Conservation (phyloP, 176 grass and related monocot species). For the Oryza australiensis region DNA sequence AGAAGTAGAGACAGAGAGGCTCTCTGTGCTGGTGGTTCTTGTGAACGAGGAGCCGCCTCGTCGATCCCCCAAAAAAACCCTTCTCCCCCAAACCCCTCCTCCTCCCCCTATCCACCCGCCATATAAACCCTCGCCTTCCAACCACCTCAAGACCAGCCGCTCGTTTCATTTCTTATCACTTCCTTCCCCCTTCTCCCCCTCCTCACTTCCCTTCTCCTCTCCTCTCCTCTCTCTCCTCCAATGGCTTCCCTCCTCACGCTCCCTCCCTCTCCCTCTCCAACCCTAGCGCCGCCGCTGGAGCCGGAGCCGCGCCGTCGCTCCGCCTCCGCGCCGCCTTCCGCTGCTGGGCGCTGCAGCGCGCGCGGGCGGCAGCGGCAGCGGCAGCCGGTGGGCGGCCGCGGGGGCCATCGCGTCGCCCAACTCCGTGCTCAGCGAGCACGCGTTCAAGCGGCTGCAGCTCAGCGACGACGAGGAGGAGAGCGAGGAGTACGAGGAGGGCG, state of each 20-base stretch:
- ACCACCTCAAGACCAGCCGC: slow-evolving; percentile 43
- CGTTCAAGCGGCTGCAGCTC: slow-evolving; percentile 77
- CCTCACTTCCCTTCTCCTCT: neutral
- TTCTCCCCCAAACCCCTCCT: slow-evolving; percentile 10
- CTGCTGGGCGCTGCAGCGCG: slow-evolving; percentile 39
- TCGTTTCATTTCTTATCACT: slow-evolving; percentile 55
- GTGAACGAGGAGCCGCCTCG: slow-evolving; percentile 35
- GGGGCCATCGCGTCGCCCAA: slow-evolving; percentile 66
- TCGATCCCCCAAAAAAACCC: slow-evolving; percentile 39
- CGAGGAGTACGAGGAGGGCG: slow-evolving; percentile 36
- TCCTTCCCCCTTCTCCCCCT: neutral
- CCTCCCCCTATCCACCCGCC: slow-evolving; percentile 21
- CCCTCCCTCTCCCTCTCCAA: slow-evolving; percentile 60
- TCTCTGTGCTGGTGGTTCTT: neutral
- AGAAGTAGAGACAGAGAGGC: too few relatives aligned
- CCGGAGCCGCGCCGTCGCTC: neutral
- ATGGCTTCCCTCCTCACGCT: slow-evolving; percentile 74
- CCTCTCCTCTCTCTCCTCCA: neutral
- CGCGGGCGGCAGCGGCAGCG: neutral
- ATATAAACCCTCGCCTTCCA: slow-evolving; percentile 27
- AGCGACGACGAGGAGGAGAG: slow-evolving; percentile 44
- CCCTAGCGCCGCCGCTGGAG: neutral
- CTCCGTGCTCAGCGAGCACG: slow-evolving; percentile 91
- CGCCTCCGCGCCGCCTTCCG: slow-evolving; percentile 30
- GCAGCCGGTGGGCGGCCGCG: slow-evolving; percentile 33